These are phyloP conservation scores for Pseudogymnoascus sp. DNA, from an alignment of 2,329 filamentous ascomycete species.

Conservation along the genomic window DNA sequence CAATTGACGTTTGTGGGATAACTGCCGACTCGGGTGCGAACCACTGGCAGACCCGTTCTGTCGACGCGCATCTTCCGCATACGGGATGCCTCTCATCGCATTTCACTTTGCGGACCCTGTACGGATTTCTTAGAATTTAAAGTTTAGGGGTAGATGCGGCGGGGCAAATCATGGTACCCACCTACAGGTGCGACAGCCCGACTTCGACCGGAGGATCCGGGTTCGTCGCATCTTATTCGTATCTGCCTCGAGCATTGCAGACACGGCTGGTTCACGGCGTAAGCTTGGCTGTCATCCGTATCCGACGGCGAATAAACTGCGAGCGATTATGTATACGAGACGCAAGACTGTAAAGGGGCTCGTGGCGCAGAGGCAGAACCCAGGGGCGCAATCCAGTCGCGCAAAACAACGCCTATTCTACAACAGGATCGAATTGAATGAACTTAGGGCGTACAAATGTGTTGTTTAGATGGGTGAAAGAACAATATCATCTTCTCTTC, in stretches of 20 bases:
- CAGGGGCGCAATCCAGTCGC: not conserved
- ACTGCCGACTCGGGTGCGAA: not conserved
- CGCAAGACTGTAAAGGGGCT: not conserved
- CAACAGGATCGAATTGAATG: not conserved
- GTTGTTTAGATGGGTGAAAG: not conserved
- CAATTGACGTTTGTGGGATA: not conserved
- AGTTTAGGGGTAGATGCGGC: not conserved
- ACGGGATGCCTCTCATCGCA: constrained; percentile 16
- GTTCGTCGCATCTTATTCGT: not conserved
- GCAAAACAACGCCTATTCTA: not conserved
- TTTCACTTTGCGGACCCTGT: constrained; percentile 12
- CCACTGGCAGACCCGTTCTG: not conserved
- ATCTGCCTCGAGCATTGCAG: not conserved
- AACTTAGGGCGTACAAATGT: too few species aligned
- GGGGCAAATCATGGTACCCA: not conserved
- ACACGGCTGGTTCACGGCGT: not conserved
- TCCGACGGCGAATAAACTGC: not conserved
- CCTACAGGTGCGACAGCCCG: not conserved
- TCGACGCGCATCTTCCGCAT: constrained; percentile 14
- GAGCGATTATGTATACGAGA: not conserved
- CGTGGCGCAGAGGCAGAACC: not conserved
- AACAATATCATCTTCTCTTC: not conserved
- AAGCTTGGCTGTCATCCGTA: not conserved
- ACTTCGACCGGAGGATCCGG: not conserved
- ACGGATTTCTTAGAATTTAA: not conserved